Evolutionary conservation across 169 alveolate species (phyloP).

Genomic region (Fabrea salina): DNA sequence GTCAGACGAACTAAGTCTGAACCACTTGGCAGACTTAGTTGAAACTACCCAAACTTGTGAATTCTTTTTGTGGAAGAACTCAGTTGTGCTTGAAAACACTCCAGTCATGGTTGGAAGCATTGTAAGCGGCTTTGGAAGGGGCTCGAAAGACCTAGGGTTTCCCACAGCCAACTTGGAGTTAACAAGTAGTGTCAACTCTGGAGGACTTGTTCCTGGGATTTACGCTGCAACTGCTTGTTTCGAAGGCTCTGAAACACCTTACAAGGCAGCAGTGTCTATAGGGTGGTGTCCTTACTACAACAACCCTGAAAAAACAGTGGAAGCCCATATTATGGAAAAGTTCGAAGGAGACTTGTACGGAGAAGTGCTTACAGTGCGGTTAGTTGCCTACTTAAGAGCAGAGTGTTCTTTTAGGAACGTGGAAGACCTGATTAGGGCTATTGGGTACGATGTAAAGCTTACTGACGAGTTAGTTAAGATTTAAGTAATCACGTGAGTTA

Average conservation of each 20-base stretch:
- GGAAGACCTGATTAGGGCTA: conserved; percentile 24
- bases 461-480: background rate
- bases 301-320: background rate
- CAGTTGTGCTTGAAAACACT: background rate
- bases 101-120: conserved; percentile 20
- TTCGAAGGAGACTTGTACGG: background rate
- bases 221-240: conserved; percentile 6
- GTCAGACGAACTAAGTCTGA: background rate
- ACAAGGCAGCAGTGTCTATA: conserved; percentile 14
- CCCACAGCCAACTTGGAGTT: conserved; percentile 29
- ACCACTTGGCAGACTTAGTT: background rate
- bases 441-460: conserved; percentile 2
- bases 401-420: background rate
- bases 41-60: background rate
- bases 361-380: background rate
- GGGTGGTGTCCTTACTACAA: conserved; percentile 25
- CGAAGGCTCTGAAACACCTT: background rate
- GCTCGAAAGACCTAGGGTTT: conserved; percentile 28
- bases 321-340: background rate
- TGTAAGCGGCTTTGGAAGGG: conserved; percentile 19
- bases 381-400: conserved; percentile 8
- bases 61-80: background rate
- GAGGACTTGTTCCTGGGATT: conserved; percentile 16
- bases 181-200: background rate
- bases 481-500: background rate